Base-by-base conservation (phyloP, 2,329 filamentous ascomycete species). In the Colletotrichum sp. region DNA sequence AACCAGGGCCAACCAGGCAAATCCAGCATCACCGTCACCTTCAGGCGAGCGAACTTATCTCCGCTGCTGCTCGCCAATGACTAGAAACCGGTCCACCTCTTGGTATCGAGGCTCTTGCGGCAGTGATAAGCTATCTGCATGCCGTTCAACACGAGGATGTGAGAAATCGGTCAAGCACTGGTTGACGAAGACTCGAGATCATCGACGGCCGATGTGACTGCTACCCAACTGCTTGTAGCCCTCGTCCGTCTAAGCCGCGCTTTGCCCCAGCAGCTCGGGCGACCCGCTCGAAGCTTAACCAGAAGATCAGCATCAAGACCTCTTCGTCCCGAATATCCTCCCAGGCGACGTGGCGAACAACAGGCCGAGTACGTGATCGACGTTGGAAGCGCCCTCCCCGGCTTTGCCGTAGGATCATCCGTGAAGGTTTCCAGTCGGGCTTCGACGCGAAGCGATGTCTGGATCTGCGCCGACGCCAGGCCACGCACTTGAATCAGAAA, bases 331-430 rank as follows among this genome's bases (percentile, higher is more conserved):
- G 27, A 13, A 57, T 34, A 55, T 34, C 16, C 36, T 54, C 38
- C n/a, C 31, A 61, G 61, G 36, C 63, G 69, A 66, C 66, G 67
- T 73, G 54, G 61, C 70, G 54, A 73, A 36, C 31, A 66, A 16
- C 38, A 47, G 33, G 21, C 33, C 54, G 61, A 73, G 54, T 47
- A n/a, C 36, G 54, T 29, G 61, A 66, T 66, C 67, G 47, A 18
- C 57, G 27, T 61, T 27, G 33, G 43, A 24, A 62, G 55, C 57
- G 18, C 62, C 62, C 57, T 18, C 57, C 6, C 72, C 62, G 62
- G 68, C 36, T 47, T 27, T 47, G 55, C 68, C 68, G 62, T 63
- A 47, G 31, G 21, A 33, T 9, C 29, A 21, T 61, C 29, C 38
- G 59, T 59, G 51, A 58, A 21, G 43, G 3, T 31, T 18, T 33